Evolutionary conservation across 495 filamentous ascomycete genomes (phyloP).

Genomic region (Lasiosphaeriaceae sp.): DNA sequence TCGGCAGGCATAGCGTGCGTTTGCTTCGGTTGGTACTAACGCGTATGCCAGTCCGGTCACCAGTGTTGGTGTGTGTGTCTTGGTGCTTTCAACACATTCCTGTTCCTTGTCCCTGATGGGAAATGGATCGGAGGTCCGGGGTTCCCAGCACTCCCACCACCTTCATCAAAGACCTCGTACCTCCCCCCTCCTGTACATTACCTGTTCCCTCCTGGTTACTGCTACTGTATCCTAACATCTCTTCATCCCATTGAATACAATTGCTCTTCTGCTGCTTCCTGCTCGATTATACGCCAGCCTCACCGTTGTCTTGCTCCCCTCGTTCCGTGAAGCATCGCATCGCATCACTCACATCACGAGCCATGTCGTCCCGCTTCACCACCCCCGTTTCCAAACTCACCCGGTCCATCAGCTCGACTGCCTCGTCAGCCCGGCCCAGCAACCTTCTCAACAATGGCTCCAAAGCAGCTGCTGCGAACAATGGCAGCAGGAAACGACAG

Average conservation of each 20-base stretch:
- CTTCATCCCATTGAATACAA: too few relatives aligned
- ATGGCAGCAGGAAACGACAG: constrained; percentile 18
- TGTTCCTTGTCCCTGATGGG: too few relatives aligned
- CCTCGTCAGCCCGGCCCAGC: constrained; percentile 31
- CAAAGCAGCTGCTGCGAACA: constrained; percentile 15
- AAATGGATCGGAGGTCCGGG: too few relatives aligned
- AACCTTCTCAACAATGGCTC: constrained; percentile 32
- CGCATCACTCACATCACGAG: background rate
- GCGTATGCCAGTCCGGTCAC: too few relatives aligned
- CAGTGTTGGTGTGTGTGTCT: too few relatives aligned
- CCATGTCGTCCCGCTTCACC: constrained; percentile 38
- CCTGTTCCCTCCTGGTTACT: too few relatives aligned
- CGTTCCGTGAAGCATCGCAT: background rate
- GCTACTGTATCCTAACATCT: too few relatives aligned
- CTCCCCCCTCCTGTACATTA: too few relatives aligned
- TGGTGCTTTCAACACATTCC: too few relatives aligned
- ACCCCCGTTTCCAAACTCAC: constrained; percentile 41
- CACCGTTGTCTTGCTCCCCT: background rate
- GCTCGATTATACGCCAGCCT: background rate
- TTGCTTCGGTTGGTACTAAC: too few relatives aligned
- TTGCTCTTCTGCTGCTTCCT: background rate
- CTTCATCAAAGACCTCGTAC: background rate
- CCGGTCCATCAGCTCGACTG: constrained; percentile 40
- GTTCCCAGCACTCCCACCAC: background rate
- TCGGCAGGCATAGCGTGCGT: too few relatives aligned